Percentiles rank a stretch among this genome's conserved stretches.
Conservation (phyloP, 2,329 filamentous ascomycete genomes). For the Nigrospora sphaerica region DNA sequence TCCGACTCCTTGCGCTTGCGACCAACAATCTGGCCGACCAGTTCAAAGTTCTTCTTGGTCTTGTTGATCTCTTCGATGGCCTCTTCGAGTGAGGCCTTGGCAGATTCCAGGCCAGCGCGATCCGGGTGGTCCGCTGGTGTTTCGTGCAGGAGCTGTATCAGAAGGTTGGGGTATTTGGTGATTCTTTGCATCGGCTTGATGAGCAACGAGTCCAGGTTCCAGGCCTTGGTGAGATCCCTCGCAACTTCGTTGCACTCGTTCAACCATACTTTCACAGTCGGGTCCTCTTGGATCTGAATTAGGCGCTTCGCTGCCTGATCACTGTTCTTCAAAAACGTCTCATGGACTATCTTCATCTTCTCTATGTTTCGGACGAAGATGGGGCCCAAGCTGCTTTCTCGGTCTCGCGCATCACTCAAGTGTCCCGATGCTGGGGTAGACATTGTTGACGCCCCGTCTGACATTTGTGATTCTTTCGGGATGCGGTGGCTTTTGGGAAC, state of each 20-base stretch:
- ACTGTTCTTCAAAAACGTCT: conserved; percentile 56
- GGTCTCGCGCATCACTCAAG: conserved; percentile 44
- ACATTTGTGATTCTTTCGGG: conserved; percentile 32
- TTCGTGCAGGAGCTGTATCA: conserved; percentile 70
- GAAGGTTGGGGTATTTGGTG: conserved; percentile 84
- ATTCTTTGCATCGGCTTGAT: conserved; percentile 96
- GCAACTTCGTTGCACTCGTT: conserved; percentile 89
- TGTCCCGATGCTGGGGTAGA: conserved; percentile 31
- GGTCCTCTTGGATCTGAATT: conserved; percentile 56
- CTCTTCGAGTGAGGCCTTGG: conserved; percentile 48
- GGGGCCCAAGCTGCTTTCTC: conserved; percentile 43
- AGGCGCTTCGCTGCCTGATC: conserved; percentile 55
- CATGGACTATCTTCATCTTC: conserved; percentile 53
- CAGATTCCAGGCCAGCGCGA: conserved; percentile 51
- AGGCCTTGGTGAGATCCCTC: conserved; percentile 85
- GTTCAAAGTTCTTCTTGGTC: conserved; percentile 87
- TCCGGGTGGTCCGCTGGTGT: conserved; percentile 84
- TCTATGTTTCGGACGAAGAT: conserved; percentile 51
- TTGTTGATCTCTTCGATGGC: conserved; percentile 87
- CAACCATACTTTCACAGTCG: conserved; percentile 73
- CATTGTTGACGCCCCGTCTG: conserved; percentile 23
- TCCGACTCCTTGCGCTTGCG: conserved; percentile 85
- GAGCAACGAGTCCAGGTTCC: conserved; percentile 91
- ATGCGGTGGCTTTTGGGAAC: conserved; percentile 48
- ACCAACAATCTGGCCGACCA: conserved; percentile 82